Conservation (phyloP, 2,329 filamentous ascomycete species). For the Purpureocillium lavendulum region DNA sequence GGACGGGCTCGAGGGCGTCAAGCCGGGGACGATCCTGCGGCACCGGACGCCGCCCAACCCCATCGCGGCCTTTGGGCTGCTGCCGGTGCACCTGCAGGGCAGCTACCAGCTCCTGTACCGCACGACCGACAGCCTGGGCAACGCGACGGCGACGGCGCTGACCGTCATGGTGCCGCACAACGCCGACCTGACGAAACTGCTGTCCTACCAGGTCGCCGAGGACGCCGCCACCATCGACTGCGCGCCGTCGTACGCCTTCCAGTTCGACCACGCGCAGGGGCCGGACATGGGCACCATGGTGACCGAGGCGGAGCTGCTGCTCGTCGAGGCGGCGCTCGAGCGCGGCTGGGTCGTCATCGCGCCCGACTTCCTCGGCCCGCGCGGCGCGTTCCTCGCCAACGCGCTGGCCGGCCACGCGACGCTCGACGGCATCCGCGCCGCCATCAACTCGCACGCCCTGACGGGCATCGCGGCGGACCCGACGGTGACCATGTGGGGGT, state of each 20-base stretch:
- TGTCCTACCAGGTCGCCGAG: conserved; percentile 34
- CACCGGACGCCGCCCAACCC: conserved; percentile 11
- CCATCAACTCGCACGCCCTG: conserved; percentile 15
- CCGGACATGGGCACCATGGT: conserved; percentile 23
- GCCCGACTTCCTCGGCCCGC: conserved; percentile 37
- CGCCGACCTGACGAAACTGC: conserved; percentile 16
- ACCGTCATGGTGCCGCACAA: conserved; percentile 28
- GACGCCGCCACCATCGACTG: conserved; percentile 29
- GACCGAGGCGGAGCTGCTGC: conserved; percentile 13
- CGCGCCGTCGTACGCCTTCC: conserved; percentile 17
- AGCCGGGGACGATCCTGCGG: conserved; percentile 13
- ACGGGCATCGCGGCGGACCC: conserved; percentile 23
- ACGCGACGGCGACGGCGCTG: conserved; percentile 26
- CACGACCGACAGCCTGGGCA: conserved; percentile 24
- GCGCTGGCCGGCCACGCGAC: conserved; percentile 30
- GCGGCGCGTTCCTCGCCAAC: conserved; percentile 32
- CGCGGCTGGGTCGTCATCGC: conserved; percentile 37
- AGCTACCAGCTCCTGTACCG: conserved; percentile 28
- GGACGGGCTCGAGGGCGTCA: conserved; percentile 4
- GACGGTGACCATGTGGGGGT: conserved; percentile 34
- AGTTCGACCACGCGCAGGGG: conserved; percentile 6
- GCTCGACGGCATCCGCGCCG: conserved; percentile 34
- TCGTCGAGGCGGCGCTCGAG: conserved; percentile 20
- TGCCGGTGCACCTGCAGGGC: conserved; percentile 9
- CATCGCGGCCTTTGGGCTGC: conserved; percentile 11